Conservation (phyloP, 345 rosid species). For the Populus ilicifolia region DNA sequence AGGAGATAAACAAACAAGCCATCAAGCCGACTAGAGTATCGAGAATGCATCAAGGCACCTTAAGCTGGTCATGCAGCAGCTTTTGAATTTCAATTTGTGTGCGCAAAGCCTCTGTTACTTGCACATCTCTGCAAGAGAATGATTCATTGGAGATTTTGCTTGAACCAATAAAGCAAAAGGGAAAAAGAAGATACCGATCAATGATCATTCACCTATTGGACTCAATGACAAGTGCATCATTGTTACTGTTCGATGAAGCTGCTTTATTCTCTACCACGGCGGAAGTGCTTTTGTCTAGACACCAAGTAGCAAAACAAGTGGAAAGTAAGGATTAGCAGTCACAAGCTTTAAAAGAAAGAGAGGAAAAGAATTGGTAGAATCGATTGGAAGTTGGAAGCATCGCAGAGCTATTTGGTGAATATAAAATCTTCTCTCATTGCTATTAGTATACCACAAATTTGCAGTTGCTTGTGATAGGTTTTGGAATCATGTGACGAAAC, state of each 20-base stretch:
- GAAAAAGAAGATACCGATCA: neutral
- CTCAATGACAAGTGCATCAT: conserved; percentile 10
- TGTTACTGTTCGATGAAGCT: neutral
- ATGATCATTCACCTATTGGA: neutral
- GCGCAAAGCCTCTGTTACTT: conserved; percentile 18
- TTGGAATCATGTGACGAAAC: too few relatives aligned
- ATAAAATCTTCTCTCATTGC: neutral
- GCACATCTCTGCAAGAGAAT: conserved; percentile 12
- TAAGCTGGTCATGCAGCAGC: conserved; percentile 29
- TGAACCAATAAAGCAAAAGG: neutral
- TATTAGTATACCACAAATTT: neutral
- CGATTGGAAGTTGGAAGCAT: neutral
- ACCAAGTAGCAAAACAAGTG: neutral
- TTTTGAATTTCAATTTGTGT: conserved; percentile 33
- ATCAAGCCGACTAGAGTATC: neutral
- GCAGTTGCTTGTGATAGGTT: neutral
- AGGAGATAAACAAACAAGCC: neutral
- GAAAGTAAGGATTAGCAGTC: neutral
- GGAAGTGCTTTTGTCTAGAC: conserved; percentile 11
- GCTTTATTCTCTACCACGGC: neutral
- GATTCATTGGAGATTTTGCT: neutral
- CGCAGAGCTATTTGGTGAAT: neutral
- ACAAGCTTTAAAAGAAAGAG: neutral
- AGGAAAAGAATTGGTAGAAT: neutral
- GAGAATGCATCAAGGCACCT: conserved; percentile 1